Evolutionary conservation across 1,284 basidiomycete species (phyloP), one percentile per base, ranked within the genome.

Genomic region (Ceratobasidium papillatum): DNA sequence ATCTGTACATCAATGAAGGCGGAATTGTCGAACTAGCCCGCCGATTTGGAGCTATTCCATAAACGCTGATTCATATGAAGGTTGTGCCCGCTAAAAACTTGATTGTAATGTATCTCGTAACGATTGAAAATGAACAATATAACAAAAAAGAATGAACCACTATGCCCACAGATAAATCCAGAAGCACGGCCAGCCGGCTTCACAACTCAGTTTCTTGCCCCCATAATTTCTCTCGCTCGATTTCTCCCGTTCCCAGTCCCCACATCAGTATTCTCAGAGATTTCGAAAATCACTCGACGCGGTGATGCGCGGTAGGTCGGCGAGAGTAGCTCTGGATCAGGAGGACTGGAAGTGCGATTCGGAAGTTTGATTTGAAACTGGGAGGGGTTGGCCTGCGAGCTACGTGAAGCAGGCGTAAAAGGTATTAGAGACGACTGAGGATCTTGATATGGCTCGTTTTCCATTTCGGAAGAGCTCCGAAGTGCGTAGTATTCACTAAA

Each of bases 1-100:
- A 80, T 59, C 51, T 78, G 25, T 76, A 77, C 52, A 75, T 80
- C 47, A 74, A 78, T 45, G 78, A 78, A 43, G 78, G 78, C 9
- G 79, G 79, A 30, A 52, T 79, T 51, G 74, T 76, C 3, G 78
- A 76, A 47, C 71, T 79, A 32, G 77, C 77, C 5, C 54, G 77
- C 19, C 64, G 77, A 22, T 75, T 77, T n/a, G 77, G 76, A 25
- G 66, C 47, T 41, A 27, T 47, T 27, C 38, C 38, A 4, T 71
- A 34, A 68, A 19, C 32, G 5, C 41, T 47, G 2, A 43, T 49
- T 36, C 62, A 64, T 11, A 2, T 43, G 22, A 64, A 22, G 7
- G 61, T n/a, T n/a, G n/a, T n/a, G n/a, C n/a, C n/a, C n/a, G n/a
- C n/a, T n/a, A n/a, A n/a, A n/a, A n/a, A n/a, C n/a, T n/a, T n/a